These are phyloP conservation scores for Lachnellula arida DNA, from an alignment of 2,329 filamentous ascomycete species.

Conservation along the genomic window DNA sequence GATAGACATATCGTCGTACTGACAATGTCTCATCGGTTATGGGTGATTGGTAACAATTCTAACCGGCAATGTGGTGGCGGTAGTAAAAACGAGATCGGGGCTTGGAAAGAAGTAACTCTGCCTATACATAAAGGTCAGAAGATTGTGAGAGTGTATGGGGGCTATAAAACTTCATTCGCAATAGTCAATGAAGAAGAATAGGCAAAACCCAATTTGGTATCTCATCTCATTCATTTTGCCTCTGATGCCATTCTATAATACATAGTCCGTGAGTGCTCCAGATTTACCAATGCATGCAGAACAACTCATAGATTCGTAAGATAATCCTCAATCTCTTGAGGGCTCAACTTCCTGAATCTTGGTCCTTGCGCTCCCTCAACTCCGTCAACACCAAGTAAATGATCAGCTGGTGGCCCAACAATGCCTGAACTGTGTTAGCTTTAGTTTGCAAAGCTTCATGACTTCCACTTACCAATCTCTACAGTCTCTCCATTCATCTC, in stretches of 20 bases:
- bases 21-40: slow-evolving; percentile 45
- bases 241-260: slow-evolving; percentile 36
- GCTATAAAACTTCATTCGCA: slow-evolving; percentile 31
- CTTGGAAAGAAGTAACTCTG: slow-evolving; percentile 26
- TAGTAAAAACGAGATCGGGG: slow-evolving; percentile 4
- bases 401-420: slow-evolving; percentile 88
- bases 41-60: slow-evolving; percentile 50
- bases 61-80: slow-evolving; percentile 56
- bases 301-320: slow-evolving; percentile 79
- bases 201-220: slow-evolving; percentile 20
- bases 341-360: slow-evolving; percentile 88
- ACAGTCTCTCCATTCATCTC: slow-evolving; percentile 99
- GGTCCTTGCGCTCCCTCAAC: slow-evolving; percentile 81
- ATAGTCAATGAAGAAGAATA: slow-evolving; percentile 17
- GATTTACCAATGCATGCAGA: slow-evolving; percentile 19
- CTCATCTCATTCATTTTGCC: slow-evolving; percentile 28
- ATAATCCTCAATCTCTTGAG: slow-evolving; percentile 99
- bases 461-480: slow-evolving; percentile 73
- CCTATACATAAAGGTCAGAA: slow-evolving; percentile 17
- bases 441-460: slow-evolving; percentile 1
- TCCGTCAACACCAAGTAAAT: slow-evolving; percentile 86
- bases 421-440: slow-evolving; percentile 59
- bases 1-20: slow-evolving; percentile 55
- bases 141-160: slow-evolving; percentile 26
- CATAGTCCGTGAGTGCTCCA: slow-evolving; percentile 24